Evolutionary conservation across 2,329 filamentous ascomycete genomes (phyloP), one percentile per base, ranked within the genome.

Genomic region (Colletotrichum cereale): DNA sequence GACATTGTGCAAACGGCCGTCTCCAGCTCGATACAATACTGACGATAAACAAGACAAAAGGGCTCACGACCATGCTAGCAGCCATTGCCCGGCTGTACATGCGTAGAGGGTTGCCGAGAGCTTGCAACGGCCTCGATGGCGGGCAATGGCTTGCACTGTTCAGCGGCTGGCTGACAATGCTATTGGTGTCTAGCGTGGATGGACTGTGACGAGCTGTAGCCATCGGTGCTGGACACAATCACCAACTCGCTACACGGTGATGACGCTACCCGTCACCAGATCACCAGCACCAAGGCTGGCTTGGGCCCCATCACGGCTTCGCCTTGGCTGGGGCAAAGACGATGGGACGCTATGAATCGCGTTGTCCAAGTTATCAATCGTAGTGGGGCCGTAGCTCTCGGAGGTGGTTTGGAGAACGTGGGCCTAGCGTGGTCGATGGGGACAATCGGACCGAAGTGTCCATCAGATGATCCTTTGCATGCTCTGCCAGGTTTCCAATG

Each of bases 341-440:
- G 11, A 47, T 36, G 38, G 31, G 21, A 53, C n/a, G 18, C 21
- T 38, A 44, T 66, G 66, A 69, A 55, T 60, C 66, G 62, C 29
- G 53, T 16, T 24, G 34, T 34, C 44, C 42, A 68, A 65, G 29
- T 67, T 67, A 67, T 67, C 66, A 67, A 67, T 67, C 60, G 40
- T 10, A 29, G 61, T 62, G 61, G 60, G 52, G 34, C 34, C 18
- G 34, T 24, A 34, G 11, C 26, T 16, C 56, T 26, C 5, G 11
- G 31, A 24, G 58, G 66, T 69, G 38, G 65, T n/a, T n/a, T 40
- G 29, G 36, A 29, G 16, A 36, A 24, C 34, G 36, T 47, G 53
- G 61, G 53, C 42, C 61, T 38, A 11, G 18, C 34, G 36, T 62
- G 56, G 47, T 11, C 42, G 24, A 36, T 21, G 44, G 60, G 14